Conservation (phyloP, 306 rosid species). For the Lablab purpureus region DNA sequence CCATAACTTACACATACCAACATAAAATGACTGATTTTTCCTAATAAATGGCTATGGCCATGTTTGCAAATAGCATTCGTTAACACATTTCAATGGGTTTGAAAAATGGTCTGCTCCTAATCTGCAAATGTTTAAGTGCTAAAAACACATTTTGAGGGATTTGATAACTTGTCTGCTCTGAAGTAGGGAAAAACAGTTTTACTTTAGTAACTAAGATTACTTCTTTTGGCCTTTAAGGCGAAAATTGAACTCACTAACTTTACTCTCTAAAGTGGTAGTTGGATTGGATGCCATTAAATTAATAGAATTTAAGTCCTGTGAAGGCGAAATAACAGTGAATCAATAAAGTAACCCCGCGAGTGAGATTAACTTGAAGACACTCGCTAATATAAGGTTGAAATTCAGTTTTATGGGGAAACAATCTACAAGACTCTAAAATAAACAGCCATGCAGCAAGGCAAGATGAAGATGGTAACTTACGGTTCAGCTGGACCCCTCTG, state of each 20-base stretch:
- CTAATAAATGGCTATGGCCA: not conserved
- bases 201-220: not conserved
- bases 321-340: not conserved
- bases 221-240: not conserved
- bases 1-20: not conserved
- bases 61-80: not conserved
- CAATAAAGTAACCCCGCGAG: not conserved
- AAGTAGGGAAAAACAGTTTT: not conserved
- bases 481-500: conserved; percentile 40
- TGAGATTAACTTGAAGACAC: not conserved
- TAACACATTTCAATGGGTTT: not conserved
- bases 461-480: conserved; percentile 39
- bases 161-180: too few relatives aligned
- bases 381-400: not conserved
- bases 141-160: too few relatives aligned
- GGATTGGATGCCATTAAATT: not conserved
- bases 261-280: not conserved
- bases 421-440: not conserved
- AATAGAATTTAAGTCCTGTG: not conserved
- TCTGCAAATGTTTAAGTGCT: too few relatives aligned
- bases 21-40: not conserved
- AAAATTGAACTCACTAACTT: not conserved
- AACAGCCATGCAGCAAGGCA: not conserved
- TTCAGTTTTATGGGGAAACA: not conserved
- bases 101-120: not conserved